Conservation (phyloP, 345 rosid species). For the Camelina hispida region DNA sequence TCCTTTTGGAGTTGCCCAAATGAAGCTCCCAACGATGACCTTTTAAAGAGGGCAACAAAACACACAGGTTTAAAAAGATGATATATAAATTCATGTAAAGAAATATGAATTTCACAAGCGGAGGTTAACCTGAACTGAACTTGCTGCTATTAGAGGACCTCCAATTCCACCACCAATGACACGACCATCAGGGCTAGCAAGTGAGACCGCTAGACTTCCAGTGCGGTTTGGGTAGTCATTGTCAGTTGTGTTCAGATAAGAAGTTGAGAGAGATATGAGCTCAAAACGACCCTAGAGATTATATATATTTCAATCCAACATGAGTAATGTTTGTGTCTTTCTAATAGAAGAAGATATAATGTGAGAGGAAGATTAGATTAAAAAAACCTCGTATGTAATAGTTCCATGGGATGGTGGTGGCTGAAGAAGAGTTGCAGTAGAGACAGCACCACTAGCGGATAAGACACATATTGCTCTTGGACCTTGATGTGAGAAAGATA, state of each 20-base stretch:
- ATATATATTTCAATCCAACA: conserved; percentile 22
- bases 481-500: conserved; percentile 84
- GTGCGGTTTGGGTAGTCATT: conserved; percentile 60
- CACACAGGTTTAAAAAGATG: neutral
- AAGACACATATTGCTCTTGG: conserved; percentile 85
- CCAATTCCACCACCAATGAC: conserved; percentile 96
- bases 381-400: conserved; percentile 79
- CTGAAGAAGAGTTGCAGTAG: conserved; percentile 85
- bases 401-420: conserved; percentile 86
- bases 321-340: neutral
- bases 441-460: conserved; percentile 92
- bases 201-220: conserved; percentile 82
- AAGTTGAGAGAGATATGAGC: conserved; percentile 86
- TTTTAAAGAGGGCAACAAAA: conserved; percentile 31
- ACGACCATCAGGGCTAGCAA: conserved; percentile 93
- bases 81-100: neutral
- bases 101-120: neutral
- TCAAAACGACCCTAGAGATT: conserved; percentile 78
- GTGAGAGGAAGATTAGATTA: neutral
- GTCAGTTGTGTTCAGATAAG: conserved; percentile 59
- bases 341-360: neutral
- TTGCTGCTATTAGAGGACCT: conserved; percentile 88
- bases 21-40: conserved; percentile 93
- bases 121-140: conserved; percentile 77
- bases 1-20: conserved; percentile 76